Conservation (phyloP, 805 yeast species). For the Metschnikowia kunwiensis region DNA sequence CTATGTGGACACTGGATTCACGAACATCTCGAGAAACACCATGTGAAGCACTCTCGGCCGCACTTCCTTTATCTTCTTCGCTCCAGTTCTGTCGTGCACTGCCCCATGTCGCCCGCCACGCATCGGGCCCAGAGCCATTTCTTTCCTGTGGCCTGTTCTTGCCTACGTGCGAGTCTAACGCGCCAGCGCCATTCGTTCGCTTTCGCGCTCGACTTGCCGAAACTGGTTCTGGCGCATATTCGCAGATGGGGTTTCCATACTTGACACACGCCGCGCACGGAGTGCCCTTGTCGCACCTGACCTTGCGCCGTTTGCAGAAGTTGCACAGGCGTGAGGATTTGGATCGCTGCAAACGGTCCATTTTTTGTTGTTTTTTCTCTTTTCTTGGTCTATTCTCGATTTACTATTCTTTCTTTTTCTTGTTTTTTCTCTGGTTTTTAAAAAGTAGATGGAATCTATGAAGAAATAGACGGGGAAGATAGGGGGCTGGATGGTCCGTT, state of each 20-base stretch:
- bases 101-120: neutral
- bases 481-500: no score
- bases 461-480: no score
- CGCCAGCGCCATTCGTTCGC: neutral
- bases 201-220: no score
- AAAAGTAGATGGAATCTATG: no score
- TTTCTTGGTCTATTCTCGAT: no score
- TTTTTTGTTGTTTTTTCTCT: no score
- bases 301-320: slow-evolving; percentile 23
- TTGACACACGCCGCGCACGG: slow-evolving; percentile 31
- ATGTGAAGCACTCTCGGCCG: no score
- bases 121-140: neutral
- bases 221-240: slow-evolving; percentile 18
- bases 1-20: slow-evolving; percentile 13
- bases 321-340: slow-evolving; percentile 22
- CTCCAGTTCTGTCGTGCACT: neutral
- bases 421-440: no score
- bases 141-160: slow-evolving; percentile 9
- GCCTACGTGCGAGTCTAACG: slow-evolving; percentile 7
- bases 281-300: slow-evolving; percentile 22
- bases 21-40: no score
- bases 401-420: no score
- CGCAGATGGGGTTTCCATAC: slow-evolving; percentile 33
- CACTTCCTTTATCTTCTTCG: neutral
- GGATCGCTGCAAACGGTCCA: no score